These are phyloP conservation scores for Dothideomycetes sp. DNA, from an alignment of 2,329 filamentous ascomycete genomes.

Conservation along the genomic window DNA sequence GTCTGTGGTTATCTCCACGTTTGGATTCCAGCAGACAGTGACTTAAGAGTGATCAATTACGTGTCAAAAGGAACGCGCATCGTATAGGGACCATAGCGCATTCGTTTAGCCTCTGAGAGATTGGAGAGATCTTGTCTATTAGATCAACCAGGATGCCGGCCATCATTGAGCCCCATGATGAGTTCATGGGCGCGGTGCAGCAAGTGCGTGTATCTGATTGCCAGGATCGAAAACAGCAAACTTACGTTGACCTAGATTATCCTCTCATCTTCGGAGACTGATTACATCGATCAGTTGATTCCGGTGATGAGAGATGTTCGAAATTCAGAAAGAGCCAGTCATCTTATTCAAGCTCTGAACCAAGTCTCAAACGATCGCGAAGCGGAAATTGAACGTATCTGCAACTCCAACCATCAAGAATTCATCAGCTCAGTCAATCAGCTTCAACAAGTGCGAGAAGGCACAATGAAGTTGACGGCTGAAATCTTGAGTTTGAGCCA, in stretches of 20 bases:
- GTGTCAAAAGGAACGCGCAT: conserved; percentile 4
- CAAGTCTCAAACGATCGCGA: conserved; percentile 82
- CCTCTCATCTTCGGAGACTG: conserved; percentile 78
- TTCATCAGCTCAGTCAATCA: conserved; percentile 91
- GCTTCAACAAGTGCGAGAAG: conserved; percentile 83
- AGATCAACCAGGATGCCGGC: conserved; percentile 28
- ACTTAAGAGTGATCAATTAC: no score
- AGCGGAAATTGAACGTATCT: conserved; percentile 84
- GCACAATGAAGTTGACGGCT: conserved; percentile 75
- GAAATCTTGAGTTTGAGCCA: conserved; percentile 91
- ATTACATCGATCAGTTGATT: conserved; percentile 93
- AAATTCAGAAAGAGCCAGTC: conserved; percentile 59
- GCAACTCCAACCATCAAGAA: conserved; percentile 91
- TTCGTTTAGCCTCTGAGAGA: no score
- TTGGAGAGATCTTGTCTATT: no score
- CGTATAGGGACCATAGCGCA: neutral
- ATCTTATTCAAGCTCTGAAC: conserved; percentile 67
- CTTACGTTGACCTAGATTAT: conserved; percentile 58
- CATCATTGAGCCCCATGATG: conserved; percentile 37
- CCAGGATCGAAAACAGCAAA: neutral
- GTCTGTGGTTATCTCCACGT: no score
- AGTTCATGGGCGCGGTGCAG: conserved; percentile 40
- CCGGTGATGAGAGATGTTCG: conserved; percentile 88
- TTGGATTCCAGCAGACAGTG: no score
- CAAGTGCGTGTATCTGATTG: conserved; percentile 30